Evolutionary conservation across 2,329 filamentous ascomycete genomes (phyloP).

Genomic region (Epichloe festucae): DNA sequence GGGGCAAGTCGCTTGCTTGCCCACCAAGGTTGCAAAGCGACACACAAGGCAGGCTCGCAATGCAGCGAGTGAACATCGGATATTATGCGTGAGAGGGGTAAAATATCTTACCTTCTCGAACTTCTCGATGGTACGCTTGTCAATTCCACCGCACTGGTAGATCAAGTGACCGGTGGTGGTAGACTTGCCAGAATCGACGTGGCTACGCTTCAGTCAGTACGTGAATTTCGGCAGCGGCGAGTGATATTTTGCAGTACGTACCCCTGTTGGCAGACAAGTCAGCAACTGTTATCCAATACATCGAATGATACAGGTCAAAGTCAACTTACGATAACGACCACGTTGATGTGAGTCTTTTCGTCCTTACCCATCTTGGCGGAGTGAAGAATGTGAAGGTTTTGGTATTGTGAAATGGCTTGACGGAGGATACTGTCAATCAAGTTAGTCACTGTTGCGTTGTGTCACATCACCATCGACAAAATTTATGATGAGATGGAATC

Average conservation of each 20-base stretch:
- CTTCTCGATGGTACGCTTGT: conserved; percentile 99
- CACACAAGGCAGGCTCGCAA: not conserved
- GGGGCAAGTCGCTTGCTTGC: not conserved
- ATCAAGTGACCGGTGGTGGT: conserved; percentile 93
- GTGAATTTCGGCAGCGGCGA: conserved; percentile 17
- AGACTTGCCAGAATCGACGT: conserved; percentile 99
- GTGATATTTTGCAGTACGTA: conserved; percentile 9
- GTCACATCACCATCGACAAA: not conserved
- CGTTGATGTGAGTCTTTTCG: conserved; percentile 91
- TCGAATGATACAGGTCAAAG: not conserved
- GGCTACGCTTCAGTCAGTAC: conserved; percentile 35
- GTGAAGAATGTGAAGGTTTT: conserved; percentile 1
- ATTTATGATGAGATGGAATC: not conserved
- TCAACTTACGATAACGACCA: conserved; percentile 72
- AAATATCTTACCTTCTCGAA: conserved; percentile 86
- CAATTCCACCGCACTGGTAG: conserved; percentile 99
- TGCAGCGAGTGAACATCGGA: not conserved
- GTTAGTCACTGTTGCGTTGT: not conserved
- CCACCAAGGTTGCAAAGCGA: not conserved
- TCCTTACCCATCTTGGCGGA: conserved; percentile 51
- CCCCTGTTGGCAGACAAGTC: conserved; percentile 14
- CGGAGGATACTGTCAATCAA: conserved; percentile 1
- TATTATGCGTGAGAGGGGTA: not conserved
- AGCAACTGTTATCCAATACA: conserved; percentile 4
- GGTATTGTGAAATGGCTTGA: conserved; percentile 6